Percentiles rank a stretch among this genome's conserved stretches.
phyloP scores from a whole-genome alignment of 495 filamentous ascomycete genomes.

The Podospora didyma region DNA sequence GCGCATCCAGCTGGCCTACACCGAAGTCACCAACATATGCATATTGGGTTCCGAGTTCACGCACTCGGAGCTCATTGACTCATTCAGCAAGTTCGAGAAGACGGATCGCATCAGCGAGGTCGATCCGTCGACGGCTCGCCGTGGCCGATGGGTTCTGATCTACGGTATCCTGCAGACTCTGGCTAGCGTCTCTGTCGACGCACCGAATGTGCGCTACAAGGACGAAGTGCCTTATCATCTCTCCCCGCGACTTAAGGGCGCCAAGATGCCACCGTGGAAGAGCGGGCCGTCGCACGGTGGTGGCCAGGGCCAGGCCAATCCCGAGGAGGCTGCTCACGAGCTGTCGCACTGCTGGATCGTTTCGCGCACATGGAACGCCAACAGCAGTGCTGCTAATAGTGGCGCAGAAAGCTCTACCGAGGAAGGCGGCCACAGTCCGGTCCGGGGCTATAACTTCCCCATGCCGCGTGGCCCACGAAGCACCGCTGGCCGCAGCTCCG shows the following conservation, averaged over 20 bases:
- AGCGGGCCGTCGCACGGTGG: conserved; percentile 14
- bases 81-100: conserved; percentile 63
- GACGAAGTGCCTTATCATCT: conserved; percentile 63
- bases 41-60: conserved; percentile 52
- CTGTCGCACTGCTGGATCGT: conserved; percentile 60
- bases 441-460: conserved; percentile 28
- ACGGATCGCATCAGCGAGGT: conserved; percentile 42
- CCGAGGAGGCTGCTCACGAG: conserved; percentile 51
- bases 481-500: conserved; percentile 25
- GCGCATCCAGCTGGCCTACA: conserved; percentile 57
- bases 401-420: conserved; percentile 29
- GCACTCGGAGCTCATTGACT: conserved; percentile 55
- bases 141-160: conserved; percentile 68
- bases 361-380: conserved; percentile 41
- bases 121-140: conserved; percentile 56
- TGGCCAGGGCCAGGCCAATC: neutral
- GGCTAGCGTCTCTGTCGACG: conserved; percentile 63
- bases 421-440: conserved; percentile 10
- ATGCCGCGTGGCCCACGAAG: conserved; percentile 20
- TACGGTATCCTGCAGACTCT: conserved; percentile 70
- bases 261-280: conserved; percentile 56
- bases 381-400: conserved; percentile 17
- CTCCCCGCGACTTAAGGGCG: conserved; percentile 53
- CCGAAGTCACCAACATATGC: conserved; percentile 66
- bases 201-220: conserved; percentile 54